phyloP scores from a whole-genome alignment of 2,329 filamentous ascomycete species.

The Phaeoacremonium minimum region DNA sequence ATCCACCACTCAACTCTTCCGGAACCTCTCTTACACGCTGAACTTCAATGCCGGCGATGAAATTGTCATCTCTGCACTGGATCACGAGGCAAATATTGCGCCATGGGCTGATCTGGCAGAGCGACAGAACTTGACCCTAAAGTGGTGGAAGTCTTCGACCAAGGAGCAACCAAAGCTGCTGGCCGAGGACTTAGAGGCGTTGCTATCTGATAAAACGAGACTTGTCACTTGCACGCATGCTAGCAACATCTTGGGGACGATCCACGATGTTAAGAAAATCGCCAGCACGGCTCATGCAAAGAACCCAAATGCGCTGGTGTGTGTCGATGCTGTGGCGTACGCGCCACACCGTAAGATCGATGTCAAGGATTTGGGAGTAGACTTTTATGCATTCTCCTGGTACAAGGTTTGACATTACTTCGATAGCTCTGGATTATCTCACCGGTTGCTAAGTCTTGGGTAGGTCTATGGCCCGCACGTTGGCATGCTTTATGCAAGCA shows the following conservation, averaged over 20 bases:
- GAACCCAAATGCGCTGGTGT: constrained; percentile 54
- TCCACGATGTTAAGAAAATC: constrained; percentile 58
- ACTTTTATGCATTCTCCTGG: constrained; percentile 78
- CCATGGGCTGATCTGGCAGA: constrained; percentile 68
- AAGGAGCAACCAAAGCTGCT: constrained; percentile 55
- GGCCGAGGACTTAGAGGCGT: constrained; percentile 46
- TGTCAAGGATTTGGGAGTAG: constrained; percentile 62
- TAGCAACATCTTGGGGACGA: constrained; percentile 69
- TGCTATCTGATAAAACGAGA: constrained; percentile 61
- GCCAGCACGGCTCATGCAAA: constrained; percentile 44
- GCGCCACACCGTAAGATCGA: constrained; percentile 70
- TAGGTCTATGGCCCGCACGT: constrained; percentile 71
- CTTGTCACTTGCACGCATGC: constrained; percentile 71
- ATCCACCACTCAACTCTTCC: constrained; percentile 72
- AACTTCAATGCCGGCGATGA: constrained; percentile 54
- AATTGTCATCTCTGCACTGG: constrained; percentile 65
- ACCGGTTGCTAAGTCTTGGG: background rate
- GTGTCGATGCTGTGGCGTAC: constrained; percentile 73
- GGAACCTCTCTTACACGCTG: constrained; percentile 60
- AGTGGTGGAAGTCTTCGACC: constrained; percentile 61
- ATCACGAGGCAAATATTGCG: constrained; percentile 75
- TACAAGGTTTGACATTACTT: constrained; percentile 53
- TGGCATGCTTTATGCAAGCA: constrained; percentile 63
- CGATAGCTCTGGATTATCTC: background rate
- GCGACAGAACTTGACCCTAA: constrained; percentile 55